Evolutionary conservation across 768 basidiomycete genomes (phyloP).

Genomic region (Dioszegia hungarica): DNA sequence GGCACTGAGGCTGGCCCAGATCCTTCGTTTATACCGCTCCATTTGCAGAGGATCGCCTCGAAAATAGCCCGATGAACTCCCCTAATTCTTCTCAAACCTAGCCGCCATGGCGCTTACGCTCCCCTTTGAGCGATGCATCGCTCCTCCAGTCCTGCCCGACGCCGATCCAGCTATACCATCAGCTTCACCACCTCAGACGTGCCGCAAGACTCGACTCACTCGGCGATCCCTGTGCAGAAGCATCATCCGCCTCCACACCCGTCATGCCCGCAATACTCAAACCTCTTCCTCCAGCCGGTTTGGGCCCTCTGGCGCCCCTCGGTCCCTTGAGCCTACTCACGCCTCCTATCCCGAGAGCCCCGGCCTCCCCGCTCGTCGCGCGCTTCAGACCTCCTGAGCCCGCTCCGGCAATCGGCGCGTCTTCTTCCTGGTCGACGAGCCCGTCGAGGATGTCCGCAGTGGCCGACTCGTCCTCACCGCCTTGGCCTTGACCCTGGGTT

Average conservation of each 20-base stretch:
- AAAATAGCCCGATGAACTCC: no score
- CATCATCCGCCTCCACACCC: background rate
- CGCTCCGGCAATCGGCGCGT: conserved; percentile 4
- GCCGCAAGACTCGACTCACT: no score
- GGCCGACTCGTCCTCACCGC: conserved; percentile 14
- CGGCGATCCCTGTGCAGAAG: background rate
- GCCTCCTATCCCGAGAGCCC: background rate
- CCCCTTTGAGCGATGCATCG: conserved; percentile 4
- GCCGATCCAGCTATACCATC: conserved; percentile 2
- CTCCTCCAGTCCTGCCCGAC: background rate
- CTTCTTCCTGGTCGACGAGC: conserved; percentile 2
- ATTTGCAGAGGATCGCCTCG: no score
- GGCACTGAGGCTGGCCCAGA: no score
- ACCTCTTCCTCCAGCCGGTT: conserved; percentile 30
- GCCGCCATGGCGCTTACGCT: conserved; percentile 10
- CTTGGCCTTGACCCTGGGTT: background rate
- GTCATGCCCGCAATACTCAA: background rate
- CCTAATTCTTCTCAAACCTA: conserved; percentile 4
- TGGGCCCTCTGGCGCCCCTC: conserved; percentile 36
- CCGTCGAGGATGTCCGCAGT: conserved; percentile 17
- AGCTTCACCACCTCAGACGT: no score
- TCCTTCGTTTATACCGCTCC: no score
- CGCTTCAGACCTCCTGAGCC: conserved; percentile 19
- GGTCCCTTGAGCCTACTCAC: conserved; percentile 28
- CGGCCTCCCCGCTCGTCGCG: conserved; percentile 29